Base-by-base conservation (phyloP, 805 yeast genomes). In the Wickerhamiella alocasiicola region DNA sequence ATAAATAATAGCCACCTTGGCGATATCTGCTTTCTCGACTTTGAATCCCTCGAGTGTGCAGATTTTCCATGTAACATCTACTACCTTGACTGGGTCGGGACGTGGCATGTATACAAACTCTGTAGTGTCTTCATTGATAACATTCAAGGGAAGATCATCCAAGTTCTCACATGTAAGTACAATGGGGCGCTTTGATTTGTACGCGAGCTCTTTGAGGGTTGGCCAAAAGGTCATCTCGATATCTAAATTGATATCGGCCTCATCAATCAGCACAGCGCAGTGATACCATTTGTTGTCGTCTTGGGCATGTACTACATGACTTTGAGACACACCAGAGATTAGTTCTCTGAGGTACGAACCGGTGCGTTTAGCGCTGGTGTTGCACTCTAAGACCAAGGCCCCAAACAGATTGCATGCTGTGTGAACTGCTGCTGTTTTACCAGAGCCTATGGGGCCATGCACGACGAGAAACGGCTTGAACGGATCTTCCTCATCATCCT, bases 211-310 rank as follows among this genome's bases (percentile, higher is more conserved):
- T 34, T 70, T 71, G 2, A 84, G 66, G 2, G 78, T 74, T 1
- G 66, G 53, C 95, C 96, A 91, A 54, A 88, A 87, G 2, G 75
- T 74, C 43, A 71, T 73, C 51, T 91, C 97, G 30, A 70, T 74
- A 41, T 74, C 83, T 51, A 79, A 83, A 15, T 87, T 56, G 9
- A 82, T 64, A 55, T 88, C 95, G 30, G 81, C 87, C 51, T 88
- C 95, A 50, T 87, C 95, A 43, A 88, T 66, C 25, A 91, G 58
- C 3, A 91, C 76, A 5, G 84, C 62, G 6, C 88, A 85, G 44
- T 73, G 68, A 44, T 69, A 74, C 38, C 69, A 70, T 6, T 34
- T 33, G 13, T 18, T 21, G 19, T 29, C 27, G n/a, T 13, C 37
- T n/a, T 26, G 45, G 12, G 39, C 35, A 47, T 78, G 82, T 2